A percentile compares a stretch with the other conserved stretches of the same genome.
Evolutionary conservation across 106 monocot species (phyloP).

Genomic region (Dendrobium chrysotoxum): DNA sequence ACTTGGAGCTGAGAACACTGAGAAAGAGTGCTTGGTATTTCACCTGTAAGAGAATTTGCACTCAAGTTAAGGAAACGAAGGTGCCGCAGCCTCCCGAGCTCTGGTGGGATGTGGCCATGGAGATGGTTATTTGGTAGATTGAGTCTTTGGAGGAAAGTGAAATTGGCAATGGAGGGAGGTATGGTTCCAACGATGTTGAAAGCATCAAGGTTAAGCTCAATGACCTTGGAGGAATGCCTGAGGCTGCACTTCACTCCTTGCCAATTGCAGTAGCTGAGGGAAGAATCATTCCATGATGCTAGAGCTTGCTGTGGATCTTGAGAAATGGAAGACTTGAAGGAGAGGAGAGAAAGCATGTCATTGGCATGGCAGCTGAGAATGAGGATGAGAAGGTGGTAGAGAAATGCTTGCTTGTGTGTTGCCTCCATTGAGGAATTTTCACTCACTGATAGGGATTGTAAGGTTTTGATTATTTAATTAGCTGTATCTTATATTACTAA

Average conservation of each 20-base stretch:
- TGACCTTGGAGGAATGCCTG: slow-evolving; percentile 6
- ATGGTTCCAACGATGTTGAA: slow-evolving; percentile 16
- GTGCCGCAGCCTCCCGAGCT: slow-evolving; percentile 16
- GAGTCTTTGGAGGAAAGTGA: slow-evolving; percentile 30
- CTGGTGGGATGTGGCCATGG: slow-evolving; percentile 13
- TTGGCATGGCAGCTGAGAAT: neutral
- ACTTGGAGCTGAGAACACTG: slow-evolving; percentile 3
- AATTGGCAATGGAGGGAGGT: slow-evolving; percentile 27
- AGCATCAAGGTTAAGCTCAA: slow-evolving; percentile 12
- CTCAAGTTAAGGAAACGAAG: neutral
- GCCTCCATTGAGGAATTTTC: too few species aligned
- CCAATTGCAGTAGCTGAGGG: slow-evolving; percentile 25
- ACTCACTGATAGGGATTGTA: too few species aligned
- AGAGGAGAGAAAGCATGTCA: slow-evolving; percentile 19
- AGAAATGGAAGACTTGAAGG: slow-evolving; percentile 28
- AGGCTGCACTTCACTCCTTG: slow-evolving; percentile 25
- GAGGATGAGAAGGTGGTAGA: neutral
- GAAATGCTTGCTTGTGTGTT: neutral
- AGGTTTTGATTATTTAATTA: too few species aligned
- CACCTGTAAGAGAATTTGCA: slow-evolving; percentile 14
- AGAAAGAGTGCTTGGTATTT: slow-evolving; percentile 14
- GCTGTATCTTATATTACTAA: too few species aligned
- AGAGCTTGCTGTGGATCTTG: slow-evolving; percentile 11
- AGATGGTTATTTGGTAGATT: slow-evolving; percentile 20
- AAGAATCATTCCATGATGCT: slow-evolving; percentile 28